A percentile compares a stretch with the other conserved stretches of the same genome.
Conservation (phyloP, 805 yeast genomes). For the Wickerhamiella shivajii region DNA sequence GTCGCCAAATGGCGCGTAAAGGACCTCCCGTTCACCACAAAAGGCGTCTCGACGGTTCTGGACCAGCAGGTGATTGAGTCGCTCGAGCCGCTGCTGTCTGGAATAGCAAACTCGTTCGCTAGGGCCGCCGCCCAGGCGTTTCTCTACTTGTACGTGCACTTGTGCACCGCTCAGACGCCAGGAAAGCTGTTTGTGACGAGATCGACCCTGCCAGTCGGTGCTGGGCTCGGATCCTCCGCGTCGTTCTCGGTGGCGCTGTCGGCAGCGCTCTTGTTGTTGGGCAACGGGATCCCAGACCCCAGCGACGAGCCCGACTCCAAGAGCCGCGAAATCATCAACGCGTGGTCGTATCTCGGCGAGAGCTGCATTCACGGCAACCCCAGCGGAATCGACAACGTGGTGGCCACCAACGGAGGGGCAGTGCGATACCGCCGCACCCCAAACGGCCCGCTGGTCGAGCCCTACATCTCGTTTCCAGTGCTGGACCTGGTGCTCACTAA, state of each 20-base stretch:
- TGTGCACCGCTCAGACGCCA: conserved; percentile 34
- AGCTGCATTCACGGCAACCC: conserved; percentile 94
- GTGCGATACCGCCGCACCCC: conserved; percentile 66
- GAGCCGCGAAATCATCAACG: conserved; percentile 39
- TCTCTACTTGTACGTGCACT: conserved; percentile 53
- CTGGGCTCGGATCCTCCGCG: conserved; percentile 93
- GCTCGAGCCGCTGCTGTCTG: conserved; percentile 14
- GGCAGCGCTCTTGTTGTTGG: conserved; percentile 47
- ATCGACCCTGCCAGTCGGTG: conserved; percentile 86
- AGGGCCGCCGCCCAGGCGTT: conserved; percentile 72
- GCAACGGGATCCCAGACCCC: conserved; percentile 37
- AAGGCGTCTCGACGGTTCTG: conserved; percentile 11
- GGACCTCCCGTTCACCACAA: conserved; percentile 39
- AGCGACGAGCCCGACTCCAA: conserved; percentile 13
- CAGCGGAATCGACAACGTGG: conserved; percentile 92
- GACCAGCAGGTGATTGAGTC: conserved; percentile 11
- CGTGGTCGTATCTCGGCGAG: conserved; percentile 88
- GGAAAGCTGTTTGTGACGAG: conserved; percentile 52
- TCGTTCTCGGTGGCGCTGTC: conserved; percentile 74
- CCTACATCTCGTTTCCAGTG: conserved; percentile 61
- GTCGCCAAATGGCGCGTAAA: conserved; percentile 44
- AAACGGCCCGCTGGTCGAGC: conserved; percentile 36
- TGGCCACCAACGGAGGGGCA: conserved; percentile 92
- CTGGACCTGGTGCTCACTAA: conserved; percentile 65
- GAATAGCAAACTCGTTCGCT: conserved; percentile 34